Evolutionary conservation across 1,139 yeast species (phyloP), one percentile per base, ranked within the genome.

Genomic region (Neolecta irregularis): DNA sequence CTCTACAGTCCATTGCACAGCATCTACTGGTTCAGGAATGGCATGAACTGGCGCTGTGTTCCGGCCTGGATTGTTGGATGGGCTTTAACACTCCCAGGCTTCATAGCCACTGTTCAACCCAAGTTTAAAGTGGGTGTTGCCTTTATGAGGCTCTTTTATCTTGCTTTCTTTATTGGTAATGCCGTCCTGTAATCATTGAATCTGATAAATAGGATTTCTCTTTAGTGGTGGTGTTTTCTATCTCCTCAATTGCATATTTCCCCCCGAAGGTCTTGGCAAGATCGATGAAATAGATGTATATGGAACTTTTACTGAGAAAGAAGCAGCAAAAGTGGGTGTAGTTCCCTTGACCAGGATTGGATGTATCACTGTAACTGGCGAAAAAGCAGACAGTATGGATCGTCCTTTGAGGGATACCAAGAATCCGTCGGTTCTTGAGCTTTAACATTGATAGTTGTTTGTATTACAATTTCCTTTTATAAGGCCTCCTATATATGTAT

Each of bases 31-130:
- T 78, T 62, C 53, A 59, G 52, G 13, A 46, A 51, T 34, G 91
- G 91, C 32, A 48, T 66, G 52, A 78, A 78, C 53, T 74, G 81
- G 80, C 67, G 91, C 54, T 85, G 81, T 1, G 67, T 69, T 41
- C 68, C 60, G 24, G 81, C 85, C 1, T 77, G 77, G 53, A 54
- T 76, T 41, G 63, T 75, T 47, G 91, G 91, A 44, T 72, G 78
- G 40, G 61, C 72, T 32, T 85, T 83, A 23, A 75, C 77, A 48
- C 71, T 78, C 45, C 78, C 75, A 31, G 92, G 92, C 3, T 32
- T 38, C 24, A 32, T 36, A 23, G 15, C 13, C 18, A 29, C 28
- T 18, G 24, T 36, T 33, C 32, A 36, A 6, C 18, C 29, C 8
- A 16, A 17, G 4, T 19, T 36, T 12, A 13, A 6, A 2, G 35